Percentiles rank a stretch among this genome's conserved stretches.
phyloP scores from a whole-genome alignment of 352 stramenopile species.

The Pythium guiyangense region DNA sequence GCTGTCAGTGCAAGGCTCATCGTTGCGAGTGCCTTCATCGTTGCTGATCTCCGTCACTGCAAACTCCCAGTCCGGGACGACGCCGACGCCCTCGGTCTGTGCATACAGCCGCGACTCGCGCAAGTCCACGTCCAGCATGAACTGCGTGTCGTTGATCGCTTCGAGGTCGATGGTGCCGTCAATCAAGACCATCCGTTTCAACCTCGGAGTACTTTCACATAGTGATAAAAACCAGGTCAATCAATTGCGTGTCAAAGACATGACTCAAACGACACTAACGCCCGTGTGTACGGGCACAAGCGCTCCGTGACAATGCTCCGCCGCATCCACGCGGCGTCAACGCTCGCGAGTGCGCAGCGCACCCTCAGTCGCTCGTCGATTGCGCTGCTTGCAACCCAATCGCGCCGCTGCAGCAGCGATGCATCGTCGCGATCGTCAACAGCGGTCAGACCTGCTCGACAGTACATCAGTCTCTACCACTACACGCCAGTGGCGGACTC shows the following conservation, averaged over 20 bases:
- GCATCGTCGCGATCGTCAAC: constrained; percentile 40
- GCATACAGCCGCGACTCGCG: constrained; percentile 21
- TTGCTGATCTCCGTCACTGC: not conserved
- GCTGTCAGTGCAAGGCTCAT: not conserved
- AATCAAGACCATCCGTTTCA: constrained; percentile 41
- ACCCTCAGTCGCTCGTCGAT: no score
- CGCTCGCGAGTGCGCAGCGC: no score
- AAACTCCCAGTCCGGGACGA: no score
- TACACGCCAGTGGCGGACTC: constrained; percentile 29
- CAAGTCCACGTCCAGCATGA: constrained; percentile 22
- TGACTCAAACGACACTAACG: not conserved
- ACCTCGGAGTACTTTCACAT: constrained; percentile 19
- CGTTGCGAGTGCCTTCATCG: not conserved
- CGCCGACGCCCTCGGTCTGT: not conserved
- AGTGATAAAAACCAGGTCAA: not conserved
- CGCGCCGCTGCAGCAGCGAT: constrained; percentile 32
- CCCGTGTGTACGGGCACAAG: no score
- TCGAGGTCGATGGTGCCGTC: constrained; percentile 48
- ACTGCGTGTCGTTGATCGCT: constrained; percentile 19
- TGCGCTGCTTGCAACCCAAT: not conserved
- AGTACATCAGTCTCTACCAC: constrained; percentile 30
- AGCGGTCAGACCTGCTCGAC: no score
- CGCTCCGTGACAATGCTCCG: not conserved
- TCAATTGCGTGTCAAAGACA: not conserved
- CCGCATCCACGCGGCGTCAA: no score